Conservation (phyloP, 1,284 basidiomycete species). For the Cryptococcus deneoformans region DNA sequence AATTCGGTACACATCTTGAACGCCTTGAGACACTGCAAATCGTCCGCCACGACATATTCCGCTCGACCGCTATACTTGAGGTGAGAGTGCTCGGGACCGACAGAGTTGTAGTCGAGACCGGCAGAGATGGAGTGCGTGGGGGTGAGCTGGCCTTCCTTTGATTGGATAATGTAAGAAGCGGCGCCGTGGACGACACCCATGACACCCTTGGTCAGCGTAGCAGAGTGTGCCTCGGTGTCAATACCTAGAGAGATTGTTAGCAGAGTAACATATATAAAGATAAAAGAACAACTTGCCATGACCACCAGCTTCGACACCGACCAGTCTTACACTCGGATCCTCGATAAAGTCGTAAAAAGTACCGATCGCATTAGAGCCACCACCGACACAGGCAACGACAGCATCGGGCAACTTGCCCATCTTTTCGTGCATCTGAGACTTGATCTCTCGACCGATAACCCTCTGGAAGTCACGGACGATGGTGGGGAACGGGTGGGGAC, state of each 20-base stretch:
- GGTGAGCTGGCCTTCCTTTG: conserved; percentile 90
- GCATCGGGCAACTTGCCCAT: conserved; percentile 87
- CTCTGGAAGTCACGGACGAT: conserved; percentile 98
- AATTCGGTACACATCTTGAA: conserved; percentile 88
- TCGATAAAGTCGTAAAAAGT: conserved; percentile 93
- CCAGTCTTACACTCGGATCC: conserved; percentile 73
- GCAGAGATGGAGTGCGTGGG: conserved; percentile 98
- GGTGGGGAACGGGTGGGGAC: conserved; percentile 98
- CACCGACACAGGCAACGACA: conserved; percentile 95
- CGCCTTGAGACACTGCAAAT: conserved; percentile 87
- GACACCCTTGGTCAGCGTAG: conserved; percentile 83
- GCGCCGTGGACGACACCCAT: conserved; percentile 95
- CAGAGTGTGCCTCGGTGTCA: conserved; percentile 82
- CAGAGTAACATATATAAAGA: too few relatives aligned
- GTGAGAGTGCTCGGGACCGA: conserved; percentile 97
- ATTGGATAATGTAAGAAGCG: conserved; percentile 91
- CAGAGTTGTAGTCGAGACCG: conserved; percentile 59
- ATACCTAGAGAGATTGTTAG: conserved; percentile 55
- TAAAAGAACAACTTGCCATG: conserved; percentile 60
- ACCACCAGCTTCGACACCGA: conserved; percentile 95
- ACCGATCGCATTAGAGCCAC: conserved; percentile 96
- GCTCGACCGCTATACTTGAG: conserved; percentile 91
- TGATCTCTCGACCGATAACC: conserved; percentile 94
- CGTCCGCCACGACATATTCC: conserved; percentile 89
- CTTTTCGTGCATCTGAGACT: conserved; percentile 71